Evolutionary conservation across 2,329 filamentous ascomycete genomes (phyloP).

Genomic region (Lasiodiplodia citricola): DNA sequence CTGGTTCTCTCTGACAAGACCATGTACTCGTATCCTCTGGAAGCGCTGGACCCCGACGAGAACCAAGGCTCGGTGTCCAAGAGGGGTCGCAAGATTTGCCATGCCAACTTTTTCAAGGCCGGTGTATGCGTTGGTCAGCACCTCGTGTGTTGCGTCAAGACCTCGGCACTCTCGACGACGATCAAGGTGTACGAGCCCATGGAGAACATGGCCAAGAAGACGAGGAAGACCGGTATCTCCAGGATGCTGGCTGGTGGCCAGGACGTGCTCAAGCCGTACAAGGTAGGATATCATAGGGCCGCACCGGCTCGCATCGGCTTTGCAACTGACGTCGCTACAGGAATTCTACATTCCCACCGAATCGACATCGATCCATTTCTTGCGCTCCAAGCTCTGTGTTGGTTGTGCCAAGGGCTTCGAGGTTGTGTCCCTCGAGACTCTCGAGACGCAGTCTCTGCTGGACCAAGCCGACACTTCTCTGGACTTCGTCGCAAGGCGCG

Average conservation of each 20-base stretch:
- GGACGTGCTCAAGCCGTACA: slow-evolving; percentile 94
- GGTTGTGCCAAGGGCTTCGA: slow-evolving; percentile 96
- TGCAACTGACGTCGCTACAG: slow-evolving; percentile 41
- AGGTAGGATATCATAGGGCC: slow-evolving; percentile 53
- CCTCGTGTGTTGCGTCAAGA: slow-evolving; percentile 95
- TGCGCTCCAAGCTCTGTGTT: slow-evolving; percentile 95
- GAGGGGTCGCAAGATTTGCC: slow-evolving; percentile 93
- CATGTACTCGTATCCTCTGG: slow-evolving; percentile 84
- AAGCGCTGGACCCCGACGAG: slow-evolving; percentile 84
- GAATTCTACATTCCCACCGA: slow-evolving; percentile 99
- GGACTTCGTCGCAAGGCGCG: slow-evolving; percentile 93
- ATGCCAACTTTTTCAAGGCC: slow-evolving; percentile 98
- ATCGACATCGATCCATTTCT: slow-evolving; percentile 97
- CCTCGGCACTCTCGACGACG: slow-evolving; percentile 87
- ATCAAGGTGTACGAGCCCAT: slow-evolving; percentile 99
- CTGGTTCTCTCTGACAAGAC: slow-evolving; percentile 93
- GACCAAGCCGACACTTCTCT: slow-evolving; percentile 98
- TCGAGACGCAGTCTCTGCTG: slow-evolving; percentile 96
- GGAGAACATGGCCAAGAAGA: slow-evolving; percentile 89
- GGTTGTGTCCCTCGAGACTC: slow-evolving; percentile 92
- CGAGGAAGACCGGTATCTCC: slow-evolving; percentile 92
- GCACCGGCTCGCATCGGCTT: neutral
- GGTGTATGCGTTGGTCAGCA: slow-evolving; percentile 94
- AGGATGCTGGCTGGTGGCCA: slow-evolving; percentile 95
- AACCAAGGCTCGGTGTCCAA: slow-evolving; percentile 74